Evolutionary conservation across 192 early-diverging fungal genomes (phyloP), one percentile per base, ranked within the genome.

Genomic region (Linnemannia hyalina): DNA sequence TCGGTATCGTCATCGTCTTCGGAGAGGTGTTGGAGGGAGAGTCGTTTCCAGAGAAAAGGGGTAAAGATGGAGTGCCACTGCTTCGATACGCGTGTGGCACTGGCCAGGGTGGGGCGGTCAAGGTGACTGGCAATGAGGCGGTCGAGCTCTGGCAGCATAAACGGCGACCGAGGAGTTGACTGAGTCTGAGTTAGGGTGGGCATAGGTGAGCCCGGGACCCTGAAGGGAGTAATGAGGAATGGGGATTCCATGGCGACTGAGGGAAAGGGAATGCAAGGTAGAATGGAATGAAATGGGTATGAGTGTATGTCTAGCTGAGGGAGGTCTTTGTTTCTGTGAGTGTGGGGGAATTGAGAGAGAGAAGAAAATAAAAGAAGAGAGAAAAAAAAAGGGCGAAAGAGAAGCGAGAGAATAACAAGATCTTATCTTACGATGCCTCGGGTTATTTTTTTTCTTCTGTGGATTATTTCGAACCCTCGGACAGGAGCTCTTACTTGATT

Each of bases 141-240:
- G 54, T 86, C 84, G 6, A 86, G 76, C 76, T 86, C 84, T 55
- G 84, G 84, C 3, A 86, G 76, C 80, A 81, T 75, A 65, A 86
- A 86, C 5, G 80, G 80, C 0, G 83, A 80, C 47, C 82, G 23
- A 32, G 41, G 16, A 55, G 77, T 54, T 5, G 35, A 11, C 23
- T 47, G 46, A 38, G 52, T 26, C 23, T 47, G 46, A 38, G 69
- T 26, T 23, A 26, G 20, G 22, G 69, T 42, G n/a, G 32, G 8
- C 11, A 23, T 35, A 23, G 22, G 36, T 38, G 77, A 38, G 70
- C 29, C 20, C 26, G 49, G 15, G 6, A 23, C 7, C n/a, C 16
- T 36, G 74, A 49, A n/a, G 23, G 32, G n/a, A 18, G 55, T 41
- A 15, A 49, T 54, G 70, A 55, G 42, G 69, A 76, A 77, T 77